Conservation (phyloP, 257 asterid genomes). For the Mitragyna speciosa region DNA sequence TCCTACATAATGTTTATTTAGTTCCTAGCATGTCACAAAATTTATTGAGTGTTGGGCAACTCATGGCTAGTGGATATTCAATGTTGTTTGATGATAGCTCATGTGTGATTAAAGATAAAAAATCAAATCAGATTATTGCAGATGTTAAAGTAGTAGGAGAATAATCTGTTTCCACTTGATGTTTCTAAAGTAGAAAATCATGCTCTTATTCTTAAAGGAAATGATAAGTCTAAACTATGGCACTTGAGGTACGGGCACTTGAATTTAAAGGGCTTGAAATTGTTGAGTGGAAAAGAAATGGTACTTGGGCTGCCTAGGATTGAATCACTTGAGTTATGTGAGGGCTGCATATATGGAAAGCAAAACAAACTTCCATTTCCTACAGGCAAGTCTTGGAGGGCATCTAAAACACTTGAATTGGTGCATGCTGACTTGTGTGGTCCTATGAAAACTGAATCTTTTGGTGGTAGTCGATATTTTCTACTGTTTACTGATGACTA, state of each 20-base stretch:
- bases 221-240: conserved; percentile 13
- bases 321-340: background rate
- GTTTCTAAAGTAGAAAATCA: background rate
- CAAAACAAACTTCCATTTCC: background rate
- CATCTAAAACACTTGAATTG: too few relatives aligned
- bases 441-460: background rate
- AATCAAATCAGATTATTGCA: background rate
- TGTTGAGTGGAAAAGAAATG: conserved; percentile 1
- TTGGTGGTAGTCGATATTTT: background rate
- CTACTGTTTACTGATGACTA: conserved; percentile 16
- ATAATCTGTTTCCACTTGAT: conserved; percentile 11
- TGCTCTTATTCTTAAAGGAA: background rate
- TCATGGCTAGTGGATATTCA: background rate
- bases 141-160: background rate
- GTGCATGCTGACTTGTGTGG: background rate
- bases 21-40: background rate
- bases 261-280: background rate
- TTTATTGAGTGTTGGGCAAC: background rate
- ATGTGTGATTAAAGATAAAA: conserved; percentile 9
- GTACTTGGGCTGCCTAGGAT: conserved; percentile 12
- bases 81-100: conserved; percentile 8
- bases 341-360: conserved; percentile 6
- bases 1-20: background rate
- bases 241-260: conserved; percentile 16
- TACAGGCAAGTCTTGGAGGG: background rate